These are phyloP conservation scores for Epichloe typhina DNA, from an alignment of 2,329 filamentous ascomycete species.

Conservation along the genomic window DNA sequence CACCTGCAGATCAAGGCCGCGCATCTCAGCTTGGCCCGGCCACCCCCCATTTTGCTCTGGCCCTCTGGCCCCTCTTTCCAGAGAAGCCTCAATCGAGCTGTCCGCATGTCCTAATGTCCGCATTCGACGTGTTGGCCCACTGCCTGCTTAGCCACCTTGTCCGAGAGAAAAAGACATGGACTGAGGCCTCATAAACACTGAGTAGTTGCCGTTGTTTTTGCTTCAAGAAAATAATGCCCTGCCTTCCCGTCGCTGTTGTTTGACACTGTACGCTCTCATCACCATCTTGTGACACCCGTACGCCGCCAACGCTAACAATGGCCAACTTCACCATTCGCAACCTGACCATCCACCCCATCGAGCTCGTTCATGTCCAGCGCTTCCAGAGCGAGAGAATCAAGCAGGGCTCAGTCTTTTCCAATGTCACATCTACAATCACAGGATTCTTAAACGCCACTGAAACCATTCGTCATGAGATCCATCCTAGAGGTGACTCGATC, in stretches of 20 bases:
- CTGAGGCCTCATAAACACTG: no score
- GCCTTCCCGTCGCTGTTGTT: background rate
- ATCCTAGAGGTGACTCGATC: slow-evolving; percentile 45
- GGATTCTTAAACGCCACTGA: slow-evolving; percentile 31
- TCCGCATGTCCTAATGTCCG: background rate
- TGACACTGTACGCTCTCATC: background rate
- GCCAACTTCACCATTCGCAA: slow-evolving; percentile 64
- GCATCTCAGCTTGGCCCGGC: background rate
- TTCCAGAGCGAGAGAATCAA: slow-evolving; percentile 42
- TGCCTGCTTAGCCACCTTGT: background rate
- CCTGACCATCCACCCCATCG: slow-evolving; percentile 58
- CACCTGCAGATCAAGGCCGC: no score
- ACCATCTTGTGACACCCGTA: background rate
- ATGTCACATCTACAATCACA: slow-evolving; percentile 29
- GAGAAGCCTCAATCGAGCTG: background rate
- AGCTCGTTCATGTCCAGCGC: slow-evolving; percentile 60
- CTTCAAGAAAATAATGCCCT: background rate
- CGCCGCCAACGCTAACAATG: slow-evolving; percentile 24
- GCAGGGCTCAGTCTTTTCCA: slow-evolving; percentile 29
- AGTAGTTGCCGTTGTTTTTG: background rate
- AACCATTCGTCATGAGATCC: slow-evolving; percentile 16
- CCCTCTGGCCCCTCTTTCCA: background rate
- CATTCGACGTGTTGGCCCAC: background rate
- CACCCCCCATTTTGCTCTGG: background rate
- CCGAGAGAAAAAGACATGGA: background rate